Evolutionary conservation across 2,329 filamentous ascomycete genomes (phyloP), one percentile per base, ranked within the genome.

Genomic region (Colletotrichum echinochloae): DNA sequence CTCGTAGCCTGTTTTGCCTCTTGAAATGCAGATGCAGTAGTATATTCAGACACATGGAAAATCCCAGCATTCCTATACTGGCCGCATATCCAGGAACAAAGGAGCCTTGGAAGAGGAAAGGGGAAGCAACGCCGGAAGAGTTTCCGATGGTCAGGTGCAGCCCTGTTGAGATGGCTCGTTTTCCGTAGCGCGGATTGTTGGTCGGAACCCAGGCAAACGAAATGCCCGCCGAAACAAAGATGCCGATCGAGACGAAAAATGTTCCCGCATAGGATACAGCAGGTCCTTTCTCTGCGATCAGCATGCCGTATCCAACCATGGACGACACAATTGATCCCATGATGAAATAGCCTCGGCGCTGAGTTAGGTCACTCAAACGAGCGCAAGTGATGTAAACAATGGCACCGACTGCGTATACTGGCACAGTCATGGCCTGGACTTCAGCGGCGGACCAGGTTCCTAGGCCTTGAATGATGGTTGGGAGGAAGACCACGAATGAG

Each of bases 361-460:
- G 73, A 9, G 77, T 60, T 23, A 74, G 75, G 70, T 81, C 79
- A 18, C 78, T 89, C 64, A 89, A 77, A 68, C 84, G 84, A 7
- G 90, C 90, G 11, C 87, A 81, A 1, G 84, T 66, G 14, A 92
- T 80, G 73, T 91, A 92, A 0, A 83, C 86, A 26, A 89, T 82
- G 0, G 89, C 90, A 1, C 90, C 91, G 1, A 91, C 76, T 0
- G 85, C 84, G 72, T 93, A 93, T 75, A 90, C 90, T 1, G 91
- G 91, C 26, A 92, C 89, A 0, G 91, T 93, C 52, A 93, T 82
- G 44, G 89, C 88, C 76, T 93, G 91, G 0, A 90, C 86, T 73
- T 90, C 83, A 0, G 88, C 83, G 0, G 82, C 82, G 0, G 84
- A 82, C 79, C 89, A 91, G 3, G 77, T 77, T 2, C 90, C 88